Evolutionary conservation across 2,329 filamentous ascomycete genomes (phyloP), one percentile per base, ranked within the genome.

Genomic region (Botrytis porri): DNA sequence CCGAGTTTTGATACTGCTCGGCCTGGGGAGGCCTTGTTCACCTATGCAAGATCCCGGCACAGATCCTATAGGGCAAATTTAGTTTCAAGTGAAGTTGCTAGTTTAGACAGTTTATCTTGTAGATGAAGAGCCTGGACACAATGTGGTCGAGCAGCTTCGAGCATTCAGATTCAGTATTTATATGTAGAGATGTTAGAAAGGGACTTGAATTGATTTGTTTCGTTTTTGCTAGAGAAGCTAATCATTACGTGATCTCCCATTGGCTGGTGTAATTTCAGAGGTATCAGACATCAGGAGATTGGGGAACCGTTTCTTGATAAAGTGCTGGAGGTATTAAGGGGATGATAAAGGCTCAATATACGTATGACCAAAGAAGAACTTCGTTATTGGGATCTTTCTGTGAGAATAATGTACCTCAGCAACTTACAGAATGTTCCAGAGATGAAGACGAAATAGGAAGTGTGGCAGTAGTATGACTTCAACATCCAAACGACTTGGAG

Each of bases 261-360:
- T 25, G 25, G 32, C 16, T 4, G 12, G 10, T 22, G 16, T 22
- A 14, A 10, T 51, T 51, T 25, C 25, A 51, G 16, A 51, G 8
- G 10, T 14, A 51, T n/a, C 10, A 51, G 5, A 51, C 5, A 20
- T 57, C n/a, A 57, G 16, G n/a, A 14, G 16, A 57, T 9, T 16
- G 14, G 7, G 1, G 3, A 32, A 10, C 16, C 5, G 3, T 18
- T 57, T 57, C 14, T 57, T 29, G 16, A 29, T 4, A 29, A 32
- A 6, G 0, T 1, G n/a, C 14, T 20, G 54, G 7, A 4, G n/a
- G 2, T 29, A 22, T 51, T 4, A n/a, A 6, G 4, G 48, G 12
- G 16, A 51, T 14, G 25, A 51, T n/a, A 4, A 43, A 18, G 14
- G 12, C 4, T 7, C 37, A 8, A 4, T 37, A 37, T 37, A 37